Evolutionary conservation across 371 early-diverging fungal genomes (phyloP), one percentile per base, ranked within the genome.

Genomic region (Mycotypha africana): DNA sequence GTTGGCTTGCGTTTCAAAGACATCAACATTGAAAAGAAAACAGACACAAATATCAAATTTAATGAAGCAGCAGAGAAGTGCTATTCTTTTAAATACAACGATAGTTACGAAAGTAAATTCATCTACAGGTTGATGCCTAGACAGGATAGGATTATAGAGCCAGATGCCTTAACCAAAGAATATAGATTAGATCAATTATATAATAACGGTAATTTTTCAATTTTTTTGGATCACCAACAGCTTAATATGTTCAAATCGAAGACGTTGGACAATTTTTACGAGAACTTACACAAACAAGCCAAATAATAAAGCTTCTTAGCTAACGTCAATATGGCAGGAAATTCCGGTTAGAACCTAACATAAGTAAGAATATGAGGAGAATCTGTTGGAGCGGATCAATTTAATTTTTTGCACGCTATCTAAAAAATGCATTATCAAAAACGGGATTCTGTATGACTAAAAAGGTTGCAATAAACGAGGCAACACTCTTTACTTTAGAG

Each of bases 1-100:
- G 46, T 58, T 16, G 69, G 62, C 15, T 41, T 68, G n/a, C 37
- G 32, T 3, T 64, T 68, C 38, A n/a, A n/a, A n/a, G n/a, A n/a
- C n/a, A 49, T 41, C 48, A 48, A 58, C 23, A n/a, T n/a, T n/a
- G n/a, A n/a, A n/a, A n/a, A n/a, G n/a, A 23, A 26, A 22, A 39
- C 49, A 17, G 36, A 51, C 12, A 28, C 28, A 28, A 8, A 11
- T 28, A 35, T 35, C 12, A 25, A 34, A 4, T 42, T 53, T 12
- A 30, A 38, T 1, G n/a, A n/a, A n/a, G n/a, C n/a, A n/a, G n/a
- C n/a, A n/a, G n/a, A n/a, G n/a, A n/a, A n/a, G n/a, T 45, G 47
- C 15, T 43, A 47, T 22, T 47, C 32, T 2, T 64, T 61, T 44
- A n/a, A 34, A 3, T 64, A 46, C 17, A 9, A 53, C 7, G 69